These are phyloP conservation scores for Xylaria nigripes DNA, from an alignment of 495 filamentous ascomycete species.

Conservation along the genomic window DNA sequence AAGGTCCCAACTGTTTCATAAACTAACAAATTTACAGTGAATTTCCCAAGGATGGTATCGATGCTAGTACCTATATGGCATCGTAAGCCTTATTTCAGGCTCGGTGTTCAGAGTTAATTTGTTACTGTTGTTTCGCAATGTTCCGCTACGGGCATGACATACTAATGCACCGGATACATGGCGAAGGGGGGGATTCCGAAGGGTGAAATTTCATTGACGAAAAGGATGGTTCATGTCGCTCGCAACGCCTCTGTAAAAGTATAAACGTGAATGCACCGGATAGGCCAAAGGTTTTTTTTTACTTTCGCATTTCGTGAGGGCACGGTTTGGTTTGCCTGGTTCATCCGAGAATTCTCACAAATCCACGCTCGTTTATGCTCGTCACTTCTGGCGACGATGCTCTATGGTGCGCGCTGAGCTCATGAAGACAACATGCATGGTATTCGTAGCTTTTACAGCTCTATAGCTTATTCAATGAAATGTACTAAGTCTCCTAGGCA, in stretches of 20 bases:
- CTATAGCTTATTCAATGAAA: neutral
- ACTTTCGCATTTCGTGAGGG: neutral
- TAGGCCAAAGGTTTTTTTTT: neutral
- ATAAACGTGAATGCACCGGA: conserved; percentile 2
- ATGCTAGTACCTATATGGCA: conserved; percentile 53
- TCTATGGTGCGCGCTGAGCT: neutral
- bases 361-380: neutral
- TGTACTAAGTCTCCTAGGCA: neutral
- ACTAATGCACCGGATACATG: neutral
- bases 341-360: neutral
- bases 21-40: conserved; percentile 37
- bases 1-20: too few relatives aligned
- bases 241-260: conserved; percentile 6
- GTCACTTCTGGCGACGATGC: neutral
- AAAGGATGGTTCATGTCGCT: neutral
- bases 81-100: conserved; percentile 21
- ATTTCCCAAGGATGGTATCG: conserved; percentile 54
- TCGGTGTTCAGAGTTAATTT: neutral
- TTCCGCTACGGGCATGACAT: neutral
- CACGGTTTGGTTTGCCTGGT: neutral
- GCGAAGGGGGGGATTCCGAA: neutral
- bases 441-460: conserved; percentile 3
- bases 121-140: neutral
- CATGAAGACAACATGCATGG: neutral
- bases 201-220: neutral